Conservation (phyloP, 2,329 filamentous ascomycete species). For the Sporothrix pallida region DNA sequence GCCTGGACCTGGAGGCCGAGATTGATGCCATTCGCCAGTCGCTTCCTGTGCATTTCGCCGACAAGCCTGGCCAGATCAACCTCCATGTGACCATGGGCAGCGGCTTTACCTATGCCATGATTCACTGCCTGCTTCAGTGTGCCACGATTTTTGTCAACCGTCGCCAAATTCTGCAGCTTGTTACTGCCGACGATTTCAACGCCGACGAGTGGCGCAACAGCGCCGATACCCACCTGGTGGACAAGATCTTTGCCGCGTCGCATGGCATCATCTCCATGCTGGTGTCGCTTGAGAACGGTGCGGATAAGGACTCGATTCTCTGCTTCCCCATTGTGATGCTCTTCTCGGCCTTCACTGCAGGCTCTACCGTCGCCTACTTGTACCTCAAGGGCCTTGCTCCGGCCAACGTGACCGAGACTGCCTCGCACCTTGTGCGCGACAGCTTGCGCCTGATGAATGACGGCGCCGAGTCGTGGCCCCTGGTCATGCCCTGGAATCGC, state of each 20-base stretch:
- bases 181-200: conserved; percentile 59
- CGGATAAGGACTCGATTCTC: conserved; percentile 63
- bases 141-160: conserved; percentile 66
- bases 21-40: conserved; percentile 62
- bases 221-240: conserved; percentile 57
- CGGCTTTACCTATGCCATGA: conserved; percentile 66
- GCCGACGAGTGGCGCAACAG: conserved; percentile 60
- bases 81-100: conserved; percentile 69
- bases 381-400: conserved; percentile 67
- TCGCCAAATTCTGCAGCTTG: conserved; percentile 63
- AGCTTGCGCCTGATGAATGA: conserved; percentile 65
- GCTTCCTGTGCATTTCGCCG: conserved; percentile 64
- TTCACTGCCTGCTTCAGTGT: conserved; percentile 66
- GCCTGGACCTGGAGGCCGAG: conserved; percentile 56
- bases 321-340: conserved; percentile 69
- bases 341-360: conserved; percentile 66
- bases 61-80: conserved; percentile 66
- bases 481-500: conserved; percentile 65
- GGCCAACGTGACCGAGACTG: conserved; percentile 61
- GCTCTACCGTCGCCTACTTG: conserved; percentile 65
- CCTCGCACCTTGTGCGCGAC: conserved; percentile 62
- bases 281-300: conserved; percentile 60
- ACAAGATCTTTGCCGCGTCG: conserved; percentile 63
- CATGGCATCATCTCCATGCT: conserved; percentile 64
- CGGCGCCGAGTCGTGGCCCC: conserved; percentile 64